Evolutionary conservation across 176 grass and related monocot genomes (phyloP), one percentile per base, ranked within the genome.

Genomic region (Puya raimondii): DNA sequence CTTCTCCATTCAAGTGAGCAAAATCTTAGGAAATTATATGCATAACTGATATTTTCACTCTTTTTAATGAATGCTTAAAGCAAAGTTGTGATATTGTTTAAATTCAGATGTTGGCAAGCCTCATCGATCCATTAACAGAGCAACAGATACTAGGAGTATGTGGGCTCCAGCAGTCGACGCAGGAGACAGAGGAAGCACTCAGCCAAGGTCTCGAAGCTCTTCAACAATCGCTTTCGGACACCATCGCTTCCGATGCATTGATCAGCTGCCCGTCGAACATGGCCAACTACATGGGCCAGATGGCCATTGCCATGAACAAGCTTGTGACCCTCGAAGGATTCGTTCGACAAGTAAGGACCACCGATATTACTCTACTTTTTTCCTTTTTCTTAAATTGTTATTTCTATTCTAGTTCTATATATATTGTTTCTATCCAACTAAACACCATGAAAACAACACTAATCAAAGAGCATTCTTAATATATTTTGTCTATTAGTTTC

Each of bases 281-380:
- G 81, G 84, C 87, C 27, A 90, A 83, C 81, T 96, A 96, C 81
- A 96, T 96, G 91, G 84, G 87, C 10, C 87, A 90, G 76, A 96
- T 96, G 91, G 84, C 81, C 6, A 61, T 77, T 68, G 87, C 87
- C 87, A 83, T 96, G 66, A 90, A 80, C 84, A 90, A 90, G 87
- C 87, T 96, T 74, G 77, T 84, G 78, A 85, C 84, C 54, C 84
- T 90, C 21, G 91, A 96, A 79, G 79, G 84, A 49, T 87, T 96
- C 68, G 87, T 90, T 72, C 56, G 81, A 80, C 91, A 96, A 74
- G 91, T 96, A 89, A 74, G 23, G 10, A 20, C 16, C 23, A 2
- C 8, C 1, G 0, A 0, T 20, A 1, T 16, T 14, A 50, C 3
- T 67, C 15, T 25, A 6, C 9, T n/a, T 63, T 6, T 0, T 56